Evolutionary conservation across 2,329 filamentous ascomycete genomes (phyloP), one percentile per base, ranked within the genome.

Genomic region (Dactylellina cionopaga): DNA sequence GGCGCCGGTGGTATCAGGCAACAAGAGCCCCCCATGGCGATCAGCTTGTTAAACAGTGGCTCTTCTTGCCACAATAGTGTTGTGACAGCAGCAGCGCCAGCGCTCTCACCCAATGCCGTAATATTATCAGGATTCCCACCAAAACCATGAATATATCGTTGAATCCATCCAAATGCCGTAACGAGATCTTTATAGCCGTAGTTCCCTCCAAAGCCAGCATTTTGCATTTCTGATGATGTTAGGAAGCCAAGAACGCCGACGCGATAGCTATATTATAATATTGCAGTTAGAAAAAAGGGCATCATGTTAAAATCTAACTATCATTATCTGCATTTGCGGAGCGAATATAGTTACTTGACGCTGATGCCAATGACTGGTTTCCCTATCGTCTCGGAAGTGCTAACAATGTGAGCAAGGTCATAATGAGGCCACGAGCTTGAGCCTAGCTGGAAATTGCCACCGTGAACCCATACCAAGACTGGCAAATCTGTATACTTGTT

Each of bases 401-500:
- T 80, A 2, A 85, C 83, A 3, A 87, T 71, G 0, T 80, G 77
- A 3, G 78, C 78, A 17, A 82, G 77, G 70, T 86, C 82, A 74
- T 84, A 85, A 35, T 86, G 83, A 0, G 84, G 85, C 80, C 83
- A 86, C 43, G 81, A 84, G 41, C 82, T 84, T 2, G 83, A 83
- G 1, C 84, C 85, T 1, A 83, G 80, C 1, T 79, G 77, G 51
- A 84, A 83, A 0, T 83, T 85, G 9, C 85, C 84, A 0, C 85
- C 85, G 68, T 86, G 84, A 3, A 87, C 81, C 73, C 85, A 85
- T 1, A 84, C 80, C 37, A 85, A 80, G 0, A 86, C 84, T 0
- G 85, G 85, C 1, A 86, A 78, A 4, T 80, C 81, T 10, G 78
- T 77, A 3, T 58, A 39, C 22, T 17, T 52, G 31, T 52, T 7